Evolutionary conservation across 2,329 filamentous ascomycete species (phyloP), one percentile per base, ranked within the genome.

Genomic region (Harringtonia lauricola): DNA sequence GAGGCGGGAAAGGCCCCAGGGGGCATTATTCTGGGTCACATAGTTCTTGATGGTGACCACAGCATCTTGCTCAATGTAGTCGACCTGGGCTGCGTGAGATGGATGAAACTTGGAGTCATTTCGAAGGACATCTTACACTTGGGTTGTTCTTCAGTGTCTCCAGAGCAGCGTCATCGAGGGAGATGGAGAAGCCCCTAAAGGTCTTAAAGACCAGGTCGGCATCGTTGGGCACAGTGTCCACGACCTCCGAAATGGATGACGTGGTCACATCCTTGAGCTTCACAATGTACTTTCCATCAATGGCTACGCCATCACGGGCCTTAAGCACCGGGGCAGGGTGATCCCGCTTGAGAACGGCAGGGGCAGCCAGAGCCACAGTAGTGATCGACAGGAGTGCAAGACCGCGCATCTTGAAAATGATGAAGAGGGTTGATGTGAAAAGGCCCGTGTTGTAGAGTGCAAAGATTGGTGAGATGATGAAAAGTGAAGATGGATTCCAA

Each of bases 221-320:
- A 41, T 50, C 49, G 46, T 26, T 34, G 24, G 44, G 44, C 34
- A 43, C 41, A 31, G 51, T 33, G 46, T 48, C 47, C 40, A 56
- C 30, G 44, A 51, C 47, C 8, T 43, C 39, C 17, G 60, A 52
- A 13, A 65, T 47, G 40, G 55, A 41, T 3, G 49, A 45, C 13
- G 58, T 47, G 34, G 56, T 46, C 47, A 55, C 53, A 36, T 61
- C 56, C 57, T 65, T 65, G 47, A 70, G 45, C 57, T 64, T 67
- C 54, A 69, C 61, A 41, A 70, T 66, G 56, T 65, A 70, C 51
- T 63, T 62, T 51, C 59, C 60, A 7, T 62, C 60, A 43, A 68
- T 59, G 33, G 59, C 51, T 31, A 52, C 41, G 29, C 58, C 60
- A 42, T 54, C 57, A 43, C 59, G 57, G 26, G 64, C 58, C 26